Base-by-base conservation (phyloP, 2,329 filamentous ascomycete species). In the Ophiostoma perfectum region DNA sequence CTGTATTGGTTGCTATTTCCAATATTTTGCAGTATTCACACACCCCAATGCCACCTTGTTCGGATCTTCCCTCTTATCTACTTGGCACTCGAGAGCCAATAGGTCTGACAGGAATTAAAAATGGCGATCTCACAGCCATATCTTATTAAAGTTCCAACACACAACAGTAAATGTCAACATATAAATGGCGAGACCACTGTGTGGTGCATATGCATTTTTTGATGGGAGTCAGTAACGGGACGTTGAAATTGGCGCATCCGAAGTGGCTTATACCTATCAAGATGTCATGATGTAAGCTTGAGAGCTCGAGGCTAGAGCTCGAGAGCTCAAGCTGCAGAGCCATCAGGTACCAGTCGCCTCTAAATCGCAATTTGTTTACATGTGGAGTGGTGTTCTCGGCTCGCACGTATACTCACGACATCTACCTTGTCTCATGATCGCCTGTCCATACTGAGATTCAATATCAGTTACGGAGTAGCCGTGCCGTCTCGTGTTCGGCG, bases 61-160 rank as follows among this genome's bases (percentile, higher is more conserved):
- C 27, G 38, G 5, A 12, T 41, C 36, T 62, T 62, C 36, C n/a
- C 16, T 41, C 64, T 68, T 68, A 68, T 68, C 67, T 66, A 49
- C 67, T 68, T 68, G 55, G 67, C 67, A 66, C 18, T 38, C 14
- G 44, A 44, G 36, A 64, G 55, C 64, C 67, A 66, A 66, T 55
- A 27, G 7, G 8, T 55, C 27, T 55, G 49, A 55, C 49, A 55
- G 49, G 5, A 55, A 27, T 55, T 41, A 14, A 62, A 16, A 41
- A 42, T 62, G 36, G 16, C 18, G 9, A 36, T 55, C 18, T 9
- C 18, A 18, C 47, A 16, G 8, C 42, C 42, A 44, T 47, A 16
- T 5, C 16, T 14, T 1, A 14, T 27, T 27, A 55, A 55, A 36
- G 49, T 36, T 27, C 49, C 49, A 55, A 55, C 18, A 12, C 9